Base-by-base conservation (phyloP, 208 protist species). In the Leptomonas seymouri region DNA sequence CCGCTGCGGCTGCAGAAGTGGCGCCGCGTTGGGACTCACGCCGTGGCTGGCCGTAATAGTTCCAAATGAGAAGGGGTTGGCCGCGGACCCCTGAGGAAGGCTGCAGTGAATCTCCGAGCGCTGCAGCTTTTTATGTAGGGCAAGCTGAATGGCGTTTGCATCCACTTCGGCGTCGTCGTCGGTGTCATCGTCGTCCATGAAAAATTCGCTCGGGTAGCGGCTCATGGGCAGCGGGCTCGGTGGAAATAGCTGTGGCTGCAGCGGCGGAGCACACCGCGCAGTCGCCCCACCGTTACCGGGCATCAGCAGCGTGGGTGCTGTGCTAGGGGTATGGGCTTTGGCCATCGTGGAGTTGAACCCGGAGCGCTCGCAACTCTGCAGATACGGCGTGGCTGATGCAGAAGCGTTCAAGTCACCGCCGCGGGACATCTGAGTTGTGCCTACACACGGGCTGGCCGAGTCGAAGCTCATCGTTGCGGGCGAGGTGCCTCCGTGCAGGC, bases 101-200 rank as follows among this genome's bases (percentile, higher is more conserved):
- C 59, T 73, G 54, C 57, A 64, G 42, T 49, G 71, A 36, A 69
- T 71, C 30, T 68, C 56, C 20, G 57, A 46, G 2, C 71, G 68
- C 44, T 60, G 51, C 54, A 94, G 78, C 44, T 82, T 81, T n/a
- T 77, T 61, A 72, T 94, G 86, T 62, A 94, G 76, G 16, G 62
- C 61, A 15, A 83, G 74, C 76, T 94, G 89, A 9, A 92, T 68
- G 20, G 75, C 80, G 25, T 64, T 77, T 0, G 73, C 84, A 59
- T 94, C 82, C 23, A 92, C 55, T n/a, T 81, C 66, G 9, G 15
- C 74, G 20, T 73, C 76, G 54, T 70, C 61, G 16, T 77, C 60
- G 28, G 41, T 54, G 23, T 71, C 65, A n/a, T 44, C 73, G 27
- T 30, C 57, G 39, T 45, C 34, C 3, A 28, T 2, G 27, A 49